phyloP scores from a whole-genome alignment of 192 early-diverging fungal genomes.

The Coemansia sp. region DNA sequence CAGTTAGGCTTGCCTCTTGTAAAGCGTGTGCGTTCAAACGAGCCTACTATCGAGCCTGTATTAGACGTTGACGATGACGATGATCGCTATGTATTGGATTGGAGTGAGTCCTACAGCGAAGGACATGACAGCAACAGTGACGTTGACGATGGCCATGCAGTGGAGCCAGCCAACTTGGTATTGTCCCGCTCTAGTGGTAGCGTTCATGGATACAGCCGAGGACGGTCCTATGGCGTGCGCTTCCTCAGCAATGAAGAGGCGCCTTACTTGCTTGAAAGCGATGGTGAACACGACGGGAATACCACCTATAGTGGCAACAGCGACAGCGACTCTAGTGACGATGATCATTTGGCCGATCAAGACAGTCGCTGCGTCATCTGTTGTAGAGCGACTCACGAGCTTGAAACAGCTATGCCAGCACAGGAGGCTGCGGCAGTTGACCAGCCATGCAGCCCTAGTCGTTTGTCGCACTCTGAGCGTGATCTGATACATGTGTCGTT shows the following conservation, averaged over 20 bases:
- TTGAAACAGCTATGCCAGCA: not conserved
- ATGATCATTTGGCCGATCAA: not conserved
- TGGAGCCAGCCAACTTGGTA: not conserved
- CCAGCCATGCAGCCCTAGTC: not conserved
- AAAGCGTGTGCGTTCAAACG: constrained; percentile 27
- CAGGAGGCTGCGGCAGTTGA: not conserved
- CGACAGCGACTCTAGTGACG: not conserved
- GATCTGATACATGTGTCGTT: constrained; percentile 22
- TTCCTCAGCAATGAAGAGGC: constrained; percentile 25
- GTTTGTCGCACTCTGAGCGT: constrained; percentile 14
- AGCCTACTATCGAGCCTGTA: not conserved
- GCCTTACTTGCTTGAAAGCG: constrained; percentile 25
- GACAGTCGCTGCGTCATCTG: not conserved
- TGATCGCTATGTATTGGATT: not conserved
- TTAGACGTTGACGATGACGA: not conserved
- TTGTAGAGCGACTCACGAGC: not conserved
- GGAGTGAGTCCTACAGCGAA: not conserved
- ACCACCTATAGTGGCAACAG: not conserved
- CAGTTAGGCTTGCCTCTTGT: not conserved
- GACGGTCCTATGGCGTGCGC: constrained; percentile 21
- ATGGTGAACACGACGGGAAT: not conserved
- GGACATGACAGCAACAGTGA: not conserved
- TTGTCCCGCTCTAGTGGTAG: not conserved
- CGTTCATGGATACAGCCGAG: constrained; percentile 12
- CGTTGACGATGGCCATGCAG: not conserved